Percentiles rank a stretch among this genome's conserved stretches.
Evolutionary conservation across 2,329 filamentous ascomycete species (phyloP).

Genomic region (Scedosporium apiospermum): DNA sequence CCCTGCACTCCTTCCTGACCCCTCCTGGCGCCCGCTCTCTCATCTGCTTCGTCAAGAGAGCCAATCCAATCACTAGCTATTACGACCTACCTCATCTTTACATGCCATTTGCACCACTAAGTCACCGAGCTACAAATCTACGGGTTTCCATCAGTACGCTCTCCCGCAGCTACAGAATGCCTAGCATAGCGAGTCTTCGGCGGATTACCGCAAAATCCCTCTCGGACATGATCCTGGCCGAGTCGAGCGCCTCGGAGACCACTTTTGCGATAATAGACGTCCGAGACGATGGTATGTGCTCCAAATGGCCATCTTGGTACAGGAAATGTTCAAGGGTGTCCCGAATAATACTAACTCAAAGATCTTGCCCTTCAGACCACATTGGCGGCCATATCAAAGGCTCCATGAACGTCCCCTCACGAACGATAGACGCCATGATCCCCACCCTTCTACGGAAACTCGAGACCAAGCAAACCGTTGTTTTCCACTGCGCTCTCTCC

Average conservation of each 20-base stretch:
- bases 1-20: too few species aligned
- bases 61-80: too few species aligned
- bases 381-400: slow-evolving; percentile 82
- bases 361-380: slow-evolving; percentile 49
- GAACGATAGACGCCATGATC: slow-evolving; percentile 63
- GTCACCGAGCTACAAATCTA: neutral
- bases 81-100: too few species aligned
- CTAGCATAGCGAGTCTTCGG: slow-evolving; percentile 52
- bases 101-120: too few species aligned
- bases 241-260: slow-evolving; percentile 26
- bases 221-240: slow-evolving; percentile 49
- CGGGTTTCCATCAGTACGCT: neutral
- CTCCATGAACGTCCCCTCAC: slow-evolving; percentile 65
- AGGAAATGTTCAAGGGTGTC: too few species aligned
- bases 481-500: slow-evolving; percentile 90
- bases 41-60: too few species aligned
- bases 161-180: slow-evolving; percentile 23
- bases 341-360: neutral
- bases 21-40: too few species aligned
- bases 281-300: slow-evolving; percentile 60
- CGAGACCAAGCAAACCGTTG: slow-evolving; percentile 67
- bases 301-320: neutral
- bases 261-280: slow-evolving; percentile 76
- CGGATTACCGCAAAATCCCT: slow-evolving; percentile 63
- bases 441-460: slow-evolving; percentile 76